phyloP scores from a whole-genome alignment of 106 monocot genomes.

The Xerophyta viscosa region DNA sequence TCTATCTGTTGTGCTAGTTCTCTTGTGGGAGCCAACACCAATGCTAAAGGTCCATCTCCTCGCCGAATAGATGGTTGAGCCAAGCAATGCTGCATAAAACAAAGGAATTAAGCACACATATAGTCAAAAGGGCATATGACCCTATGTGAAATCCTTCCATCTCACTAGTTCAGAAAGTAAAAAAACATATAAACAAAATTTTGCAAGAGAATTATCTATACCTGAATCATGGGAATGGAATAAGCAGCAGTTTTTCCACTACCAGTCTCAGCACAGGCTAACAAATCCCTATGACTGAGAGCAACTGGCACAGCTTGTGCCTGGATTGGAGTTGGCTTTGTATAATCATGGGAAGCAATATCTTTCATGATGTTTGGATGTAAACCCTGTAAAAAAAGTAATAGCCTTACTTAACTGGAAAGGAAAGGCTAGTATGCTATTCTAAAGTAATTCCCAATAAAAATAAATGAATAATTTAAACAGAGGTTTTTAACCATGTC shows the following conservation, averaged over 20 bases:
- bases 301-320: conserved; percentile 60
- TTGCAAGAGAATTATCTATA: background rate
- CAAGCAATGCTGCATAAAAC: conserved; percentile 39
- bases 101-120: no score
- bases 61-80: conserved; percentile 35
- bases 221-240: conserved; percentile 67
- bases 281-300: conserved; percentile 46
- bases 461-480: background rate
- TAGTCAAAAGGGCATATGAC: background rate
- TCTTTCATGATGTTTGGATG: conserved; percentile 47
- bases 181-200: no score
- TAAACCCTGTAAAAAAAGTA: conserved; percentile 25
- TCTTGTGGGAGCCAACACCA: conserved; percentile 60
- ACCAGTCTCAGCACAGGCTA: conserved; percentile 60
- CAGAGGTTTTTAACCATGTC: conserved; percentile 31
- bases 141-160: no score
- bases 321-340: conserved; percentile 50
- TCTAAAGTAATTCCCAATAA: background rate
- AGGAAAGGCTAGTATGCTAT: no score
- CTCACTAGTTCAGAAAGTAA: no score
- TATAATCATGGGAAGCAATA: conserved; percentile 45
- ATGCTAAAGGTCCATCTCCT: conserved; percentile 55
- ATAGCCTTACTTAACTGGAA: background rate
- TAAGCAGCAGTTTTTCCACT: conserved; percentile 68
- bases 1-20: conserved; percentile 64